A percentile compares a stretch with the other conserved stretches of the same genome.
phyloP scores from a whole-genome alignment of 192 early-diverging fungal genomes.

The Gamsiella multidivaricata region DNA sequence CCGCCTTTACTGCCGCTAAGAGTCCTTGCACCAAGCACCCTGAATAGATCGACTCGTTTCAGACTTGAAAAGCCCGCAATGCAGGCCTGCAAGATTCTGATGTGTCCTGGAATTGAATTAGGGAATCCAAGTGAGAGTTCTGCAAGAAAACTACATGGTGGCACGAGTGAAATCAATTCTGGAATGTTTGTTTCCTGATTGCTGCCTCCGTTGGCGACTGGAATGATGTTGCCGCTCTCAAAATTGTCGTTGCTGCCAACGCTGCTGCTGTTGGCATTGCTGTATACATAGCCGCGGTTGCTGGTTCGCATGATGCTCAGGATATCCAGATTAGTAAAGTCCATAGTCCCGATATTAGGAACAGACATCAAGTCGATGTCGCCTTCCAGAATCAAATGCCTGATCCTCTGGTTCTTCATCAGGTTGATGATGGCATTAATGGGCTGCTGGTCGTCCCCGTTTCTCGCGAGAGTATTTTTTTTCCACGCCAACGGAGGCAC shows the following conservation, averaged over 20 bases:
- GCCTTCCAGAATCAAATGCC: conserved; percentile 30
- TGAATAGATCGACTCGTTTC: conserved; percentile 31
- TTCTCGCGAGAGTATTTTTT: background rate
- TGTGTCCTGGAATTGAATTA: conserved; percentile 33
- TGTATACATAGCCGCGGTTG: conserved; percentile 10
- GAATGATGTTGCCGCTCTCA: background rate
- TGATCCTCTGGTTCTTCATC: conserved; percentile 29
- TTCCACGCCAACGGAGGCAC: conserved; percentile 19
- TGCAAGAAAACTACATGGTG: conserved; percentile 11
- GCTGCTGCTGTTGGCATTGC: conserved; percentile 2
- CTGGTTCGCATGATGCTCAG: conserved; percentile 40
- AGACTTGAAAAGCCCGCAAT: conserved; percentile 7
- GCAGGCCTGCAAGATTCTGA: conserved; percentile 39
- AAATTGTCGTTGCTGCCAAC: conserved; percentile 6
- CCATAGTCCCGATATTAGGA: conserved; percentile 43
- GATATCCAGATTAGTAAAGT: conserved; percentile 37
- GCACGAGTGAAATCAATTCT: conserved; percentile 23
- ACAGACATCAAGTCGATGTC: conserved; percentile 35
- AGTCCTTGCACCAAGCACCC: conserved; percentile 12
- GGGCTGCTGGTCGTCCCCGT: conserved; percentile 13
- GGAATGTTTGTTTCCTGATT: conserved; percentile 33
- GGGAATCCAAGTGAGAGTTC: conserved; percentile 37
- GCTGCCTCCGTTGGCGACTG: background rate
- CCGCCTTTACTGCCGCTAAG: background rate
- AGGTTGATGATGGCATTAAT: conserved; percentile 23